Base-by-base conservation (phyloP, 2,329 filamentous ascomycete genomes). In the Fusarium ramigenum region DNA sequence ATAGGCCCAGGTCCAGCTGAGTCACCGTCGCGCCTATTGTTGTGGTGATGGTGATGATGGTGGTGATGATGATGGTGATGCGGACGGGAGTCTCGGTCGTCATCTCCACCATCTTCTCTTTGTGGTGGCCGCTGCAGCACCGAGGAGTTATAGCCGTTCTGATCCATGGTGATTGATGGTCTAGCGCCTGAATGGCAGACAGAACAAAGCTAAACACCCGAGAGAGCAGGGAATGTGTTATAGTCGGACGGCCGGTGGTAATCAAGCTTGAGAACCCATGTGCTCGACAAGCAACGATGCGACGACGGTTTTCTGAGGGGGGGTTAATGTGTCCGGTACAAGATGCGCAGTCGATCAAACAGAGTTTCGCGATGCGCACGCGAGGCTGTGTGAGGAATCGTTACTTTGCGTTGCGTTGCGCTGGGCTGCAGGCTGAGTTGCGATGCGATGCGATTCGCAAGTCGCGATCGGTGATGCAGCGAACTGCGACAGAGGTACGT, bases 121-220 rank as follows among this genome's bases (percentile, higher is more conserved):
- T 66, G 75, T 40, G 69, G 70, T 70, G 83, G 84, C 70, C 81
- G 84, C 76, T 85, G 85, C 80, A 87, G 81, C 77, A 87, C 84
- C 54, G 85, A 87, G 70, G 86, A 86, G 73, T 82, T 84, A 74
- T 87, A 88, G 77, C 83, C 83, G 73, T 82, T 77, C 65, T 76
- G 82, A 64, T 87, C 85, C 84, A 87, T 87, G 68, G 63, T 78
- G 77, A 60, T 64, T 78, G 78, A 60, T 64, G 46, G 50, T 60
- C 56, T 74, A 75, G 72, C 63, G 71, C 72, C 66, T 40, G 53
- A 46, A 63, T 47, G 64, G 44, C 60, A 70, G 60, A 66, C 62
- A 70, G 60, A 69, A 60, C 66, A 60, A 64, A 63, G 59, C 59
- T 69, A 61, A 63, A 63, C 60, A 63, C 54, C 52, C 43, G 53